These are phyloP conservation scores for Diphasiastrum complanatum DNA, from an alignment of 83 land plant genomes.

Conservation along the genomic window DNA sequence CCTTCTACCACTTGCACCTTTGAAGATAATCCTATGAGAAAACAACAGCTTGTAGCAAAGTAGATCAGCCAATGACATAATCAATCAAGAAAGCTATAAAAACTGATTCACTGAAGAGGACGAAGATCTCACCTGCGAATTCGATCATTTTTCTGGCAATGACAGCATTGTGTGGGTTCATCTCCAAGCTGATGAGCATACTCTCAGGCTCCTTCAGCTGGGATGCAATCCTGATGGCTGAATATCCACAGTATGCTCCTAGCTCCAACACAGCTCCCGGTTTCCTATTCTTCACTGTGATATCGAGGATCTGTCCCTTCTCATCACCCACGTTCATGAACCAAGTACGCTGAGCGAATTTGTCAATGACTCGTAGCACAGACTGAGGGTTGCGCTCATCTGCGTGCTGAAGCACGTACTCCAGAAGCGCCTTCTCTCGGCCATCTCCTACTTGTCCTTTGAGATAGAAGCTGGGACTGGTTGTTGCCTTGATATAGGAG, in stretches of 20 bases:
- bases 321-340: constrained; percentile 16
- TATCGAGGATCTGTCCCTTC: constrained; percentile 22
- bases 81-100: background rate
- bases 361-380: constrained; percentile 19
- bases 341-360: constrained; percentile 7
- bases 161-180: background rate
- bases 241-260: constrained; percentile 27
- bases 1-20: constrained; percentile 25
- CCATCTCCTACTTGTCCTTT: too few species aligned
- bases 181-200: constrained; percentile 17
- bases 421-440: constrained; percentile 8
- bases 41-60: background rate
- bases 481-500: too few species aligned
- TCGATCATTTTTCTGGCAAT: background rate
- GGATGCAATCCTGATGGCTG: constrained; percentile 23
- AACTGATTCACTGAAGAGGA: background rate
- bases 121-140: background rate
- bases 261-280: constrained; percentile 20
- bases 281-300: constrained; percentile 2
- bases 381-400: constrained; percentile 20
- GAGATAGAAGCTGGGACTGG: too few species aligned
- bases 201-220: constrained; percentile 3
- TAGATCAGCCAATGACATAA: background rate
- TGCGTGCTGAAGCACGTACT: constrained; percentile 8
- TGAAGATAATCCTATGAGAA: constrained; percentile 16